phyloP scores from a whole-genome alignment of 495 filamentous ascomycete species.

The Aspergillus steynii region DNA sequence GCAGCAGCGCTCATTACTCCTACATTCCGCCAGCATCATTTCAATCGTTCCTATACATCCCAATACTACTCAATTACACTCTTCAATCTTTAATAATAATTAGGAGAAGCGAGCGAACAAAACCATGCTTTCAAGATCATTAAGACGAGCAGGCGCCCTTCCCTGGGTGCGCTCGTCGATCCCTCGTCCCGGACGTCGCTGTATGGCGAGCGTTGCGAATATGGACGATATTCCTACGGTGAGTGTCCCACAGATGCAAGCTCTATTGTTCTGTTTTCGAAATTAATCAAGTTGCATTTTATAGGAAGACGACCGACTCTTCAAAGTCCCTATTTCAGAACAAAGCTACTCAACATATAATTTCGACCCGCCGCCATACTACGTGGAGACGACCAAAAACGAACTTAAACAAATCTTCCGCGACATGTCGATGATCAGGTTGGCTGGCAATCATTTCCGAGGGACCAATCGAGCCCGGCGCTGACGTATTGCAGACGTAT shows the following conservation, averaged over 20 bases:
- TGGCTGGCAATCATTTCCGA: neutral
- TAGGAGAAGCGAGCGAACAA: neutral
- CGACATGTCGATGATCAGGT: constrained; percentile 23
- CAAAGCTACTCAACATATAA: constrained; percentile 29
- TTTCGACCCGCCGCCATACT: constrained; percentile 28
- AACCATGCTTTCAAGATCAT: constrained; percentile 11
- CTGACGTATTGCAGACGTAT: constrained; percentile 18
- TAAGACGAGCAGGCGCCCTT: constrained; percentile 3
- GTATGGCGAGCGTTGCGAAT: constrained; percentile 8
- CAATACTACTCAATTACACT: neutral
- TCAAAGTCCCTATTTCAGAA: constrained; percentile 24
- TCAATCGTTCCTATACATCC: neutral
- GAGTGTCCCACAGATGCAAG: neutral
- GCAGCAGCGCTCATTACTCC: neutral
- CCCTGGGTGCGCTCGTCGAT: constrained; percentile 9
- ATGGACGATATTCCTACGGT: constrained; percentile 10
- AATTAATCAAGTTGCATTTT: neutral
- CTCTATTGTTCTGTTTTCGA: neutral
- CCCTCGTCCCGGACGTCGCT: constrained; percentile 8
- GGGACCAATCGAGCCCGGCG: neutral
- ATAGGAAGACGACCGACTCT: constrained; percentile 27
- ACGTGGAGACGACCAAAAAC: constrained; percentile 26
- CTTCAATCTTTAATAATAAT: neutral
- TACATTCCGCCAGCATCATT: neutral
- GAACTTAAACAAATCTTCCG: constrained; percentile 29